Evolutionary conservation across 805 yeast species (phyloP).

Genomic region (Torulaspora quercuum): DNA sequence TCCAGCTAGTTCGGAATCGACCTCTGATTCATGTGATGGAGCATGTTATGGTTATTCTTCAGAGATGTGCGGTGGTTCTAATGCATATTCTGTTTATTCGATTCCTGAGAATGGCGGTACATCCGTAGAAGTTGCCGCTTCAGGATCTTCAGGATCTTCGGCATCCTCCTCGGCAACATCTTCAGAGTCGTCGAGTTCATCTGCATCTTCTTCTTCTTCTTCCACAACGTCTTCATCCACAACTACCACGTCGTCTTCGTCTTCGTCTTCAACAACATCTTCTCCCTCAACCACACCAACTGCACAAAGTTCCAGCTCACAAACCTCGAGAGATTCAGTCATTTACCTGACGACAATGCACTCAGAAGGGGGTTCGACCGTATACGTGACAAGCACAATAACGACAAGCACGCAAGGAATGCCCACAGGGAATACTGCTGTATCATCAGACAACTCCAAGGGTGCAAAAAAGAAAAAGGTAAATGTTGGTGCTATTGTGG

Average conservation of each 20-base stretch:
- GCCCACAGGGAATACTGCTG: constrained; percentile 16
- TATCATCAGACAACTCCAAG: constrained; percentile 11
- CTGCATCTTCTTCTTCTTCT: constrained; percentile 24
- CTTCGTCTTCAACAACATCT: constrained; percentile 12
- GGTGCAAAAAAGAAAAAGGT: constrained; percentile 19
- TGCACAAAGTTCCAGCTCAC: constrained; percentile 4
- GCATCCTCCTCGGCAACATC: constrained; percentile 14
- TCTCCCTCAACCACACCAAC: constrained; percentile 4
- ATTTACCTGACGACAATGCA: constrained; percentile 25
- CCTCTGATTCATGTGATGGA: constrained; percentile 24
- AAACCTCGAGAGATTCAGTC: constrained; percentile 13
- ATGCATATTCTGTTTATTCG: constrained; percentile 46
- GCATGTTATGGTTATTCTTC: constrained; percentile 55
- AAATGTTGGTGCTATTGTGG: constrained; percentile 56
- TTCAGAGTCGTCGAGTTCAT: constrained; percentile 22
- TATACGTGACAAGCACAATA: constrained; percentile 29
- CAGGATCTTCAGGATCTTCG: constrained; percentile 10
- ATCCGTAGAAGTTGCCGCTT: constrained; percentile 14
- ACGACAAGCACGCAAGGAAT: constrained; percentile 22
- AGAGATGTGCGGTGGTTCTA: constrained; percentile 63
- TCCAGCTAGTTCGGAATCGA: constrained; percentile 20
- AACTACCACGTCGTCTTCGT: constrained; percentile 17
- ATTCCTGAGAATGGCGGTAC: constrained; percentile 26
- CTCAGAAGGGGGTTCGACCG: constrained; percentile 33
- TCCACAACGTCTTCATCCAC: constrained; percentile 26